Conservation (phyloP, 768 basidiomycete genomes). For the Fomitopsis serialis region DNA sequence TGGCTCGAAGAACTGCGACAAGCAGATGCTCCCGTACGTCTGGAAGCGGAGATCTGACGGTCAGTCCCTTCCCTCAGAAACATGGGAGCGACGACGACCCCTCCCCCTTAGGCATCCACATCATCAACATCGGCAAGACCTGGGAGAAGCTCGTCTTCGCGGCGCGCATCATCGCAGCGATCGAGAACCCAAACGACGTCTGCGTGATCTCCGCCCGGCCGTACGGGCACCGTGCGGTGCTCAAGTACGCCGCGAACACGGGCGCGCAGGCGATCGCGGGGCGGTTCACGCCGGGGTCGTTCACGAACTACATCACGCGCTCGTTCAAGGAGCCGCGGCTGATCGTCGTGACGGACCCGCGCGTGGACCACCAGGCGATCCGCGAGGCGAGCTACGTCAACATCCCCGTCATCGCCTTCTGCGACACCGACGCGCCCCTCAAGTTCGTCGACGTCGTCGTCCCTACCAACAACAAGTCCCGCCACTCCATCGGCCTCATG, state of each 20-base stretch:
- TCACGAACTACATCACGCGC: slow-evolving; percentile 99
- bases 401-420: slow-evolving; percentile 99
- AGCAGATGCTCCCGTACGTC: slow-evolving; percentile 98
- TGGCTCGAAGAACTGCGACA: slow-evolving; percentile 99
- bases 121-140: slow-evolving; percentile 98
- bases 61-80: slow-evolving; percentile 39
- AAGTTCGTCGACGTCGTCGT: slow-evolving; percentile 98
- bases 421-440: slow-evolving; percentile 97
- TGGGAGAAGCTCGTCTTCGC: slow-evolving; percentile 99
- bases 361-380: slow-evolving; percentile 99
- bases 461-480: slow-evolving; percentile 99
- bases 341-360: slow-evolving; percentile 97
- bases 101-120: slow-evolving; percentile 76
- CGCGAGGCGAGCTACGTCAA: slow-evolving; percentile 99
- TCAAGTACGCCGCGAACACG: slow-evolving; percentile 97
- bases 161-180: slow-evolving; percentile 93
- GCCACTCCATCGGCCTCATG: slow-evolving; percentile 93
- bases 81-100: too few relatives aligned
- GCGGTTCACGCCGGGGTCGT: slow-evolving; percentile 97
- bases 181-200: slow-evolving; percentile 97
- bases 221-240: slow-evolving; percentile 98
- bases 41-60: slow-evolving; percentile 96
- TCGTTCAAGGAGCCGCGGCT: slow-evolving; percentile 99
- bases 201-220: slow-evolving; percentile 98
- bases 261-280: slow-evolving; percentile 99